Base-by-base conservation (phyloP, 495 filamentous ascomycete genomes). In the Lineolata rhizophorae region DNA sequence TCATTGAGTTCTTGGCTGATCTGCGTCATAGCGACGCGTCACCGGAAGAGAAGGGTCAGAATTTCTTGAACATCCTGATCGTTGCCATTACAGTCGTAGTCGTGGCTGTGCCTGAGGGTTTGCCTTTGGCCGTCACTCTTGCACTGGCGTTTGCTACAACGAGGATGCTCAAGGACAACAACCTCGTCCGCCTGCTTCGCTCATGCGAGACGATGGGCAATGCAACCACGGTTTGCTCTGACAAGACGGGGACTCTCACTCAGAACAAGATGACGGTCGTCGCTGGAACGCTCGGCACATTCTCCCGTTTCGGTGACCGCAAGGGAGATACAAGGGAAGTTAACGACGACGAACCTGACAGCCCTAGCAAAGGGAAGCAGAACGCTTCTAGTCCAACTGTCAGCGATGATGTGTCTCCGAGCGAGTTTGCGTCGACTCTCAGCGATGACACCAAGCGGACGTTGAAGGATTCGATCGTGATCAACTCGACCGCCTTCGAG, bases 141-240 rank as follows among this genome's bases (percentile, higher is more conserved):
- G 85, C 85, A 27, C 62, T 95, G 15, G 85, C 85, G 24, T 94
- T 92, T 51, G 85, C 85, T 13, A 95, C 85, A 1, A 93, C 74
- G 14, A 63, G 82, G 17, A 95, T 95, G 85, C 57, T 93, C 28
- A 87, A 78, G 50, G 85, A 94, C 43, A 85, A 92, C 53, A 94
- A 94, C 40, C 52, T 95, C 30, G 85, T 95, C 31, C 78, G 85
- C 18, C 65, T 85, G 34, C 60, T 95, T 24, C 73, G 81, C 43
- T 84, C 85, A 27, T 95, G 85, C 51, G 85, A 95, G 51, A 90
- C 85, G n/a, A 95, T 95, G 85, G 85, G 85, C 15, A 93, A 93
- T 51, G 85, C 85, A 3, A 92, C 84, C 0, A 85, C 80, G 1
- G 79, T 95, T 30, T 95, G 85, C 53, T 92, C 84, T 2, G 85